A percentile compares a stretch with the other conserved stretches of the same genome.
phyloP scores from a whole-genome alignment of 2,329 filamentous ascomycete genomes.

The Fusarium keratoplasticum region DNA sequence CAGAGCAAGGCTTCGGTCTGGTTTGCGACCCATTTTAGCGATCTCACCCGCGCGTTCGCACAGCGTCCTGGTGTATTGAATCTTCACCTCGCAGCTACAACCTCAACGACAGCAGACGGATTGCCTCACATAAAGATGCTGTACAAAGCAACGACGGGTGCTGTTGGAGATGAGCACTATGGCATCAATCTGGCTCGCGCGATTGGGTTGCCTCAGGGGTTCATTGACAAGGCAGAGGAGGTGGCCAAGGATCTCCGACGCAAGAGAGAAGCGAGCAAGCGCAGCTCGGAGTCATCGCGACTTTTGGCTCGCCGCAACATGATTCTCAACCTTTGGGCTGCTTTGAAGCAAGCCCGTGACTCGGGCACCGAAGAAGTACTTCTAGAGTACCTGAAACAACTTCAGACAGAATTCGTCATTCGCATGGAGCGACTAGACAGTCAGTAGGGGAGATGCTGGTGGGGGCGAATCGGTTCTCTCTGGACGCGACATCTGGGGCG shows the following conservation, averaged over 20 bases:
- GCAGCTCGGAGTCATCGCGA: conserved; percentile 67
- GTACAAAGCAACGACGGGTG: conserved; percentile 83
- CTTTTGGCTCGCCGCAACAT: conserved; percentile 76
- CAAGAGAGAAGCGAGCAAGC: conserved; percentile 68
- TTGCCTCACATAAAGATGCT: conserved; percentile 81
- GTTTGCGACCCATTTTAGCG: conserved; percentile 94
- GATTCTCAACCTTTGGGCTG: conserved; percentile 78
- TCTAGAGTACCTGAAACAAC: conserved; percentile 44
- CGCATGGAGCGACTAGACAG: conserved; percentile 76
- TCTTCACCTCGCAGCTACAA: conserved; percentile 81
- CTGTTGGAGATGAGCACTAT: conserved; percentile 78
- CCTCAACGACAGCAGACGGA: conserved; percentile 61
- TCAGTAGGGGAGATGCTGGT: conserved; percentile 14
- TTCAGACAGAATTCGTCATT: conserved; percentile 78
- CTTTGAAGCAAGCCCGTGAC: conserved; percentile 74
- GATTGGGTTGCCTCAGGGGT: conserved; percentile 74
- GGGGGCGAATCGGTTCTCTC: background rate
- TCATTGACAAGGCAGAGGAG: conserved; percentile 75
- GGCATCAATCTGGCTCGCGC: conserved; percentile 84
- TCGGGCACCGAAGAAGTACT: conserved; percentile 73
- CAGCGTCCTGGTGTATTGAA: conserved; percentile 84
- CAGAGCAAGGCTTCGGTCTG: conserved; percentile 83
- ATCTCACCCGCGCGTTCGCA: conserved; percentile 80
- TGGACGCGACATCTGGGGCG: background rate
- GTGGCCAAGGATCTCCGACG: conserved; percentile 73